Conservation (phyloP, 257 asterid genomes). For the Plantago major region DNA sequence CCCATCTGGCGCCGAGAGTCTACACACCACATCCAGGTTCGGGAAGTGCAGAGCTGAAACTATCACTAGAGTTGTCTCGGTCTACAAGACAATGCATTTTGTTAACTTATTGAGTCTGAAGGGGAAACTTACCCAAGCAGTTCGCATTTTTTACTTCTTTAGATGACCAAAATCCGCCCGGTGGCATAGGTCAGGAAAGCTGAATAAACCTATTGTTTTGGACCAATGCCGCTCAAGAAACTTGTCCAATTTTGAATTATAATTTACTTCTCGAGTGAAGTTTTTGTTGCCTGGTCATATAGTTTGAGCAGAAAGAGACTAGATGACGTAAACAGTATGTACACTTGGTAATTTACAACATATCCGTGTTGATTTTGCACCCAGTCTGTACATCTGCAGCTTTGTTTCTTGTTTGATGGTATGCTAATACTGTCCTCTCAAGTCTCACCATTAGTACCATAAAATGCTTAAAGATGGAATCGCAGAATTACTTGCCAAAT, state of each 20-base stretch:
- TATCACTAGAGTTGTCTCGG: slow-evolving; percentile 9
- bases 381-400: too few relatives aligned
- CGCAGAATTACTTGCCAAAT: too few relatives aligned
- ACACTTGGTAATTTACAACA: too few relatives aligned
- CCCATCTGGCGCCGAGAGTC: slow-evolving; percentile 98
- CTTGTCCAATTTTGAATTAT: background rate
- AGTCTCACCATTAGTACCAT: too few relatives aligned
- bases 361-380: too few relatives aligned
- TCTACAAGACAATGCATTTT: background rate
- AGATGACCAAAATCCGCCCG: background rate
- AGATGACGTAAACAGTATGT: too few relatives aligned
- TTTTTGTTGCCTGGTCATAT: background rate
- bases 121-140: background rate
- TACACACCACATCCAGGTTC: slow-evolving; percentile 94
- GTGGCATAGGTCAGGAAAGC: background rate
- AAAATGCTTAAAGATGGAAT: too few relatives aligned
- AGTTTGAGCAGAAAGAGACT: background rate
- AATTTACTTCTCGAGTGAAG: background rate
- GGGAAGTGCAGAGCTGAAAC: slow-evolving; percentile 63
- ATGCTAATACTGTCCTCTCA: too few relatives aligned
- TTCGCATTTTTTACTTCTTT: background rate
- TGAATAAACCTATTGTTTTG: background rate
- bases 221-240: background rate
- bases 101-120: background rate
- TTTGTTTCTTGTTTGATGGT: too few relatives aligned